Conservation (phyloP, 139 green algal genomes). For the Closterium sp. region DNA sequence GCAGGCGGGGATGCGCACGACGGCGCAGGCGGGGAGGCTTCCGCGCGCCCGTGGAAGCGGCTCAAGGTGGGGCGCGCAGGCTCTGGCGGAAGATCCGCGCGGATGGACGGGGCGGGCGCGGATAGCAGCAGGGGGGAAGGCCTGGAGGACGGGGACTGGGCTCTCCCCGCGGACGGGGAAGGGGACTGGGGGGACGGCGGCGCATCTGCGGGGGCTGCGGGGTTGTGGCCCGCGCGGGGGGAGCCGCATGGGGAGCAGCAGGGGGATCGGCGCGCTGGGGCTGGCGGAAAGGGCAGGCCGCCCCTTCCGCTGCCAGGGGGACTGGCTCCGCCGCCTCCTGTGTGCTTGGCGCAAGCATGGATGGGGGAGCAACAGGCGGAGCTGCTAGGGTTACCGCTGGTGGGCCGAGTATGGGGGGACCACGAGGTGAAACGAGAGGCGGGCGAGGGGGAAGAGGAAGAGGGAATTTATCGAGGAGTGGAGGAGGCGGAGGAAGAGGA, state of each 20-base stretch:
- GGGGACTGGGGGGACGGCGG: not conserved
- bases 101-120: not conserved
- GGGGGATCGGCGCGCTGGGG: not conserved
- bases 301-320: not conserved
- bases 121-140: not conserved
- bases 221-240: not conserved
- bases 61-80: not conserved
- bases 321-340: not conserved
- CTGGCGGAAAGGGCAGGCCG: not conserved
- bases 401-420: not conserved
- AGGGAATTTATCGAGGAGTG: not conserved
- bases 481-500: not conserved
- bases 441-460: not conserved
- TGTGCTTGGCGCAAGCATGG: not conserved
- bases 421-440: not conserved
- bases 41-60: not conserved
- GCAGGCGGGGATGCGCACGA: not conserved
- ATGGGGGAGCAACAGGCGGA: not conserved
- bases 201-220: not conserved
- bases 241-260: not conserved
- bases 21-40: not conserved
- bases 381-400: not conserved
- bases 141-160: not conserved
- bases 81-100: not conserved
- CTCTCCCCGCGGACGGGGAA: not conserved